A percentile compares a stretch with the other conserved stretches of the same genome.
These are phyloP conservation scores for Pseudopithomyces maydicus DNA, from an alignment of 2,329 filamentous ascomycete genomes.

Conservation along the genomic window DNA sequence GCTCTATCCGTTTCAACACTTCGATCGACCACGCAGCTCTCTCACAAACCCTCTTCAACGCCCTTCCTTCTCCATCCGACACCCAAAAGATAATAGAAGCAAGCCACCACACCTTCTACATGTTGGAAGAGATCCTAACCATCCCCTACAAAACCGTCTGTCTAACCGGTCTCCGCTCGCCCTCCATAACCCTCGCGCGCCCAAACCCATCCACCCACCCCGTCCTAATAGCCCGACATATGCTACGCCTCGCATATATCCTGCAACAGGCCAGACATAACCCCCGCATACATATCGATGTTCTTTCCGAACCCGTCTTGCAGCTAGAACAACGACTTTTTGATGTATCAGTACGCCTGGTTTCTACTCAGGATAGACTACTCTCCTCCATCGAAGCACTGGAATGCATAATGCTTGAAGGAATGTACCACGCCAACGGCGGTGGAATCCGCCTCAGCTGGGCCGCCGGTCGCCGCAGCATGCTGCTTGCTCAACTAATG, in stretches of 20 bases:
- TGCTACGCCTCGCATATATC: conserved; percentile 39
- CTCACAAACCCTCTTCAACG: conserved; percentile 9
- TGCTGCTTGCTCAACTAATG: conserved; percentile 50
- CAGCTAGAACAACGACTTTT: conserved; percentile 33
- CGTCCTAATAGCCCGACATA: conserved; percentile 37
- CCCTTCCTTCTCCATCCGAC: conserved; percentile 18
- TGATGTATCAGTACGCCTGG: conserved; percentile 26
- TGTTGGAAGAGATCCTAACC: conserved; percentile 15
- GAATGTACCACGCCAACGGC: conserved; percentile 42
- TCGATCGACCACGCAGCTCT: conserved; percentile 7
- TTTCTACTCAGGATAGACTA: conserved; percentile 46
- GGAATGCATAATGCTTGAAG: conserved; percentile 50
- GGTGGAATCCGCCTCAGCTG: conserved; percentile 51
- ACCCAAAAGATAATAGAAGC: conserved; percentile 16
- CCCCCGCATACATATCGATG: conserved; percentile 9
- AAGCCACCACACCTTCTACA: conserved; percentile 9
- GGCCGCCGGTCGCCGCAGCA: conserved; percentile 46
- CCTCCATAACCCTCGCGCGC: conserved; percentile 9
- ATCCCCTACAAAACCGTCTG: conserved; percentile 10
- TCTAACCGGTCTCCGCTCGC: conserved; percentile 8
- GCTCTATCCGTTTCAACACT: too few species aligned
- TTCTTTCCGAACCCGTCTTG: conserved; percentile 29
- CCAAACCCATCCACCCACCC: conserved; percentile 25
- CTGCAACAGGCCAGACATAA: conserved; percentile 27
- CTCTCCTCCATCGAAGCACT: conserved; percentile 46